Evolutionary conservation across 176 grass and related monocot genomes (phyloP), one percentile per base, ranked within the genome.

Genomic region (Avena sativa): DNA sequence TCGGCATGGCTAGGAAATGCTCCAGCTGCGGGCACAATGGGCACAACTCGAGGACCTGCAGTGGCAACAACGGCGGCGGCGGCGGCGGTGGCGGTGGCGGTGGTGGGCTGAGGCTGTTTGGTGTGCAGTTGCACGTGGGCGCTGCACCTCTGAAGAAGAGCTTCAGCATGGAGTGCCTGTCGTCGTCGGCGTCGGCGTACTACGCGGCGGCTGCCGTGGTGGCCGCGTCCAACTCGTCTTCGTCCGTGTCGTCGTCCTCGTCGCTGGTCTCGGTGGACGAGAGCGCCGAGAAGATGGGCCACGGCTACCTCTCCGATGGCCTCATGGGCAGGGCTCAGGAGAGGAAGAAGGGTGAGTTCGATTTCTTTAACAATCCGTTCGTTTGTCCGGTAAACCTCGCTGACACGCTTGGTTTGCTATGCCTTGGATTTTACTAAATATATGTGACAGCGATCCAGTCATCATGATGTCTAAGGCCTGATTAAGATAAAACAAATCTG

Each of bases 41-140:
- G 43, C 96, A 98, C 86, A 98, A 98, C 86, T 98, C 96, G 12
- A 98, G 96, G 84, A 98, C 96, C 43, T 98, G 96, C 88, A 71
- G 50, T 23, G 78, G 84, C 2, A 82, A 87, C 38, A 21, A 43
- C 40, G 6, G 6, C 38, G 40, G 6, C 40, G 6, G 6, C 38
- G 40, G 6, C 25, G 12, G 44, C 11, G 79, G 78, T 38, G 67
- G 3, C 49, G 50, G 72, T 36, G 47, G 60, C 20, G 67, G 46
- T 5, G 88, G 79, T 2, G 88, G 92, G 9, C 82, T 98, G 73
- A 85, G 88, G 73, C 81, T 98, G 38, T 98, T 98, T 44, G 96
- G 96, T 46, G 96, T 98, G 81, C 91, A 95, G 90, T 79, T 98
- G 67, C 86, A 95, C 8, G 81, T 91, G 1, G 84, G 87, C 6